These are phyloP conservation scores for Vigna radiata DNA, from an alignment of 306 rosid genomes.

Conservation along the genomic window DNA sequence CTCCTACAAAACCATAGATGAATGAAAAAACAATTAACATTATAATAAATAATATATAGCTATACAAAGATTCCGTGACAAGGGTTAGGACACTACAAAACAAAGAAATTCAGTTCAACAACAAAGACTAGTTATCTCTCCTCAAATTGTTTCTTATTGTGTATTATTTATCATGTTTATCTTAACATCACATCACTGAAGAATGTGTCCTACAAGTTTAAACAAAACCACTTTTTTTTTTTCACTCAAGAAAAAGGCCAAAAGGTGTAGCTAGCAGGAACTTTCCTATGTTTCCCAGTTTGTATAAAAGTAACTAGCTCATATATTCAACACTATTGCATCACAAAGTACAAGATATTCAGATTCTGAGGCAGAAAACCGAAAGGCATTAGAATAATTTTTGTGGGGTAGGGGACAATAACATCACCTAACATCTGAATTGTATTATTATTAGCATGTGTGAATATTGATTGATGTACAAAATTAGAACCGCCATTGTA, in stretches of 20 bases:
- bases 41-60: background rate
- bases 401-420: background rate
- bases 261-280: background rate
- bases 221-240: background rate
- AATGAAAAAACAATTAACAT: background rate
- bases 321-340: conserved; percentile 15
- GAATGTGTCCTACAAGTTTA: background rate
- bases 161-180: background rate
- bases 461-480: conserved; percentile 52
- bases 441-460: conserved; percentile 7
- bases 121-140: background rate
- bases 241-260: background rate
- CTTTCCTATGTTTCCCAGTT: conserved; percentile 6
- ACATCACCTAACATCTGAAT: conserved; percentile 30
- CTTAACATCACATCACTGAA: background rate
- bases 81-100: background rate
- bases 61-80: background rate
- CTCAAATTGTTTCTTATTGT: background rate
- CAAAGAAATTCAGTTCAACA: background rate
- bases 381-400: background rate
- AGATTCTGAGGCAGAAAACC: conserved; percentile 26
- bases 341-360: conserved; percentile 47
- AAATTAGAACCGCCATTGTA: conserved; percentile 43
- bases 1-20: background rate
- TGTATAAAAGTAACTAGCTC: background rate